A percentile compares a stretch with the other conserved stretches of the same genome.
phyloP scores from a whole-genome alignment of 2,329 filamentous ascomycete genomes.

The Monilinia polystroma region DNA sequence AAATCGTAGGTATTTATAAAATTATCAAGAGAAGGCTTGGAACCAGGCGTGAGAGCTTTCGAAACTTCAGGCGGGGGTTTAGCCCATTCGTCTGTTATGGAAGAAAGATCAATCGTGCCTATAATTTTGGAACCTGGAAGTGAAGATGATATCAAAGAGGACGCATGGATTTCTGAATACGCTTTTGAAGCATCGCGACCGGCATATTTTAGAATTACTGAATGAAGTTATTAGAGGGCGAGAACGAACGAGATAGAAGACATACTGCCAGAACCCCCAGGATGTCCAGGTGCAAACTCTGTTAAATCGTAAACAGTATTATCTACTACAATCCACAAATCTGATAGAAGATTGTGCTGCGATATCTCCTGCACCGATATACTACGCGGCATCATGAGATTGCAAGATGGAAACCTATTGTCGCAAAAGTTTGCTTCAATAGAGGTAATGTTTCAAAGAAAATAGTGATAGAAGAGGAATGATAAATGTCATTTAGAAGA shows the following conservation, averaged over 20 bases:
- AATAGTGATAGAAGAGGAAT: background rate
- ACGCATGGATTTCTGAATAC: constrained; percentile 53
- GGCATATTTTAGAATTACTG: constrained; percentile 51
- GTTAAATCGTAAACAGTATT: constrained; percentile 67
- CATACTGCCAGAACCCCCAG: constrained; percentile 56
- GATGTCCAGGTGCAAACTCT: constrained; percentile 62
- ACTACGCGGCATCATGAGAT: constrained; percentile 28
- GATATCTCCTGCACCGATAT: constrained; percentile 48
- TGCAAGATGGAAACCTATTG: background rate
- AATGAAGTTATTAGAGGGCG: background rate
- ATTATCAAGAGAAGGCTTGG: constrained; percentile 47
- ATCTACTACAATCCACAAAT: constrained; percentile 69
- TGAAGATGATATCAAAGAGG: constrained; percentile 47
- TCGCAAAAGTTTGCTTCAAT: background rate
- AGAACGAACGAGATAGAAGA: constrained; percentile 16
- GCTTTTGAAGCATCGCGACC: constrained; percentile 54
- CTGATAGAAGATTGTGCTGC: constrained; percentile 48
- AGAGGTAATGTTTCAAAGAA: background rate
- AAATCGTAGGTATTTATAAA: constrained; percentile 63
- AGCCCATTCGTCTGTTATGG: constrained; percentile 50
- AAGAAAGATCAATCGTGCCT: constrained; percentile 50
- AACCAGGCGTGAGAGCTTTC: constrained; percentile 26
- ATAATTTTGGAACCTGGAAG: constrained; percentile 47
- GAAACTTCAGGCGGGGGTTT: constrained; percentile 42
- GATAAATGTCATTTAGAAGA: background rate